Evolutionary conservation across 306 rosid species (phyloP).

Genomic region (Adenanthera pavonina): DNA sequence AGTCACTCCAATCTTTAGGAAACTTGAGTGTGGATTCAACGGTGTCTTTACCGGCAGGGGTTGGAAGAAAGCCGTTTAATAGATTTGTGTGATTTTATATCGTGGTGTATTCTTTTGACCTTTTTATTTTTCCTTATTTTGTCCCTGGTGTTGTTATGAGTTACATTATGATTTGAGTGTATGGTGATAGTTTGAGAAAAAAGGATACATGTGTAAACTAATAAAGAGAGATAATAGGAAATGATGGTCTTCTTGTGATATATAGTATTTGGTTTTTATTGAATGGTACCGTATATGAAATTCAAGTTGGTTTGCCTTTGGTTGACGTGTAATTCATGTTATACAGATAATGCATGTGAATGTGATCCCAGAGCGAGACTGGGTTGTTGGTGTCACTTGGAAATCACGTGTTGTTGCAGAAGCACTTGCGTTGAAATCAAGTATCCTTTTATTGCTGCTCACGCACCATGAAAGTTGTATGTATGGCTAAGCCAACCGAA

Average conservation of each 20-base stretch:
- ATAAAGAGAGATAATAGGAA: slow-evolving; percentile 60
- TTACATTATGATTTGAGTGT: slow-evolving; percentile 55
- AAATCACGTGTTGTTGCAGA: background rate
- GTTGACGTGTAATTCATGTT: background rate
- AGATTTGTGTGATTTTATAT: slow-evolving; percentile 86
- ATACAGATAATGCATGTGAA: background rate
- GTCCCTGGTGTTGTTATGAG: slow-evolving; percentile 50
- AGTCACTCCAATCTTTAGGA: slow-evolving; percentile 65
- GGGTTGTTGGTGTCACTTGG: background rate
- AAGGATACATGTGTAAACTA: slow-evolving; percentile 66
- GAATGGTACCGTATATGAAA: slow-evolving; percentile 12
- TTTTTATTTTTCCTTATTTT: slow-evolving; percentile 35
- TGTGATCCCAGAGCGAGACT: background rate
- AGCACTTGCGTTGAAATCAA: background rate
- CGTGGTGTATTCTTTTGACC: slow-evolving; percentile 48
- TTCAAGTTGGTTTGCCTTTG: slow-evolving; percentile 6
- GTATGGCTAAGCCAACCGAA: too few relatives aligned
- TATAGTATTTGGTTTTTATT: slow-evolving; percentile 35
- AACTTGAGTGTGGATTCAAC: slow-evolving; percentile 88
- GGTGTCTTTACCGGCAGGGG: slow-evolving; percentile 77
- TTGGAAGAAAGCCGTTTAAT: slow-evolving; percentile 93
- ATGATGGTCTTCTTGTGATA: slow-evolving; percentile 52
- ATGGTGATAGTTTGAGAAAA: slow-evolving; percentile 65
- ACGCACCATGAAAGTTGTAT: too few relatives aligned
- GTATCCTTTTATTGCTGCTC: background rate